A percentile compares a stretch with the other conserved stretches of the same genome.
These are phyloP conservation scores for Talaromyces marneffei DNA, from an alignment of 2,329 filamentous ascomycete species.

Conservation along the genomic window DNA sequence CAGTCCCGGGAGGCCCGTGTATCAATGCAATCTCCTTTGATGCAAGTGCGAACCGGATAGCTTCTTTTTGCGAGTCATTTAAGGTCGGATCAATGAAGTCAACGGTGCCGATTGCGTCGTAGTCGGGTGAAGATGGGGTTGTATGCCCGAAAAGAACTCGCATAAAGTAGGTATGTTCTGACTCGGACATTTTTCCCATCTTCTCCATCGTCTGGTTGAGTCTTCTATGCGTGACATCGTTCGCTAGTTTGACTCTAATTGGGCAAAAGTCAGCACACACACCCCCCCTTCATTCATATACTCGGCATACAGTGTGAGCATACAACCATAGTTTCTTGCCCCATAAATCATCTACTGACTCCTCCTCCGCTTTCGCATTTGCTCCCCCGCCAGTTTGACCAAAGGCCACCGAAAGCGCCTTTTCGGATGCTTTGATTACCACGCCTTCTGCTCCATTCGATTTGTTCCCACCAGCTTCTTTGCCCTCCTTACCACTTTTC, in stretches of 20 bases:
- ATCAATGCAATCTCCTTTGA: slow-evolving; percentile 80
- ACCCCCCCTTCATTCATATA: background rate
- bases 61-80: slow-evolving; percentile 59
- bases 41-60: slow-evolving; percentile 73
- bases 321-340: slow-evolving; percentile 58
- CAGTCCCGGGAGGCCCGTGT: slow-evolving; percentile 91
- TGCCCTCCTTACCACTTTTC: slow-evolving; percentile 26
- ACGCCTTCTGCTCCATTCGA: slow-evolving; percentile 40
- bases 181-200: slow-evolving; percentile 51
- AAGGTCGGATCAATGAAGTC: slow-evolving; percentile 52
- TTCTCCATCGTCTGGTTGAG: slow-evolving; percentile 61
- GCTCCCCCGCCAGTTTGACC: slow-evolving; percentile 33
- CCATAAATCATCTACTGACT: slow-evolving; percentile 46
- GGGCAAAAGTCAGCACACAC: background rate
- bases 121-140: slow-evolving; percentile 47
- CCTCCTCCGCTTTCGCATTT: slow-evolving; percentile 36
- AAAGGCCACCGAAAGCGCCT: slow-evolving; percentile 41
- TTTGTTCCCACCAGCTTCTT: slow-evolving; percentile 26
- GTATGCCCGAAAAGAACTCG: slow-evolving; percentile 56
- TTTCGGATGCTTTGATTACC: slow-evolving; percentile 41
- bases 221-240: slow-evolving; percentile 61
- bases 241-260: slow-evolving; percentile 59
- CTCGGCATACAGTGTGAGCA: slow-evolving; percentile 38
- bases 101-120: slow-evolving; percentile 41
- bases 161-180: slow-evolving; percentile 54